Conservation (phyloP, 2,329 filamentous ascomycete species). For the Penicillium sp. region DNA sequence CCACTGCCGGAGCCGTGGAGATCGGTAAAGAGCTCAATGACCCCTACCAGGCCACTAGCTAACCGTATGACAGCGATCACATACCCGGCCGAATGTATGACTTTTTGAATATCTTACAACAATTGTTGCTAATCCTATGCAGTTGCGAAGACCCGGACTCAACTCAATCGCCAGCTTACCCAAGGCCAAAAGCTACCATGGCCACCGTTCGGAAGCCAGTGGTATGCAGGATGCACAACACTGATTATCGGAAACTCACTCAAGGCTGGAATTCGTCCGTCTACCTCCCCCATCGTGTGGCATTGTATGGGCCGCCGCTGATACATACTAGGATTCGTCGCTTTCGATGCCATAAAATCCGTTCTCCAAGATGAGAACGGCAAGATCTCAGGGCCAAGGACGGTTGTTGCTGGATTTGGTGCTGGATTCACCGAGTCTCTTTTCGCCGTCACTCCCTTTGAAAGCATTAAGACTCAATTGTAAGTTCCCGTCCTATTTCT, state of each 20-base stretch:
- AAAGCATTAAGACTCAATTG: constrained; percentile 97
- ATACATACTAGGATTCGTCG: constrained; percentile 68
- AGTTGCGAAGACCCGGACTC: constrained; percentile 93
- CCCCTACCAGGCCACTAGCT: constrained; percentile 22
- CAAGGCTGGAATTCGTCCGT: constrained; percentile 89
- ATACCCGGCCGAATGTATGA: constrained; percentile 86
- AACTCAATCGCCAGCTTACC: constrained; percentile 81
- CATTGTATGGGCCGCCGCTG: neutral
- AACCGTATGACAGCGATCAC: constrained; percentile 66
- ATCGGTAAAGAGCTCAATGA: constrained; percentile 61
- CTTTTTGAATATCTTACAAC: neutral
- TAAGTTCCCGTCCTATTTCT: constrained; percentile 32
- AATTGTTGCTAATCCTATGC: constrained; percentile 9
- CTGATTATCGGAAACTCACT: constrained; percentile 94
- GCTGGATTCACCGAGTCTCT: constrained; percentile 92
- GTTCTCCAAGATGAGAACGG: constrained; percentile 79
- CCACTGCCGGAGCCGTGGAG: constrained; percentile 90
- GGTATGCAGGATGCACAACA: constrained; percentile 98
- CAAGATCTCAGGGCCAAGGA: constrained; percentile 83
- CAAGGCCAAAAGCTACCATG: constrained; percentile 86
- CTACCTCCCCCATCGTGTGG: neutral
- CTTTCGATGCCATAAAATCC: constrained; percentile 91
- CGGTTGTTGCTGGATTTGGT: constrained; percentile 89
- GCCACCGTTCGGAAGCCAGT: constrained; percentile 89
- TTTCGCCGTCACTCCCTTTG: constrained; percentile 91